Evolutionary conservation across 2,329 filamentous ascomycete genomes (phyloP), one percentile per base, ranked within the genome.

Genomic region (Volutella citrinella): DNA sequence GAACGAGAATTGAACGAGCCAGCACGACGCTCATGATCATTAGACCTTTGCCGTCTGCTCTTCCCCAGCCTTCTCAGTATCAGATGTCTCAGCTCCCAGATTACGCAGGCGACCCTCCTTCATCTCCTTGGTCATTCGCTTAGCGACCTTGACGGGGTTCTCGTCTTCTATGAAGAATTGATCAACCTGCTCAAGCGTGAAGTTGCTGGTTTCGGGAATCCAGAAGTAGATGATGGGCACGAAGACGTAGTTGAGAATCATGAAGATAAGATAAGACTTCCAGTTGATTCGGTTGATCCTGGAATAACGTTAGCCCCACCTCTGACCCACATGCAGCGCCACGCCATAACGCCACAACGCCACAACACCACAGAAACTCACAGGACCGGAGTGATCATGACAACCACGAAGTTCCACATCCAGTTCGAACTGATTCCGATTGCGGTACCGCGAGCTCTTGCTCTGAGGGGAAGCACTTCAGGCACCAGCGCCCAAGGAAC

Each of bases 231-330:
- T 50, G 6, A 65, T 44, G 0, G 64, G 64, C 4, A 68, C 49
- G 30, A 67, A 68, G 5, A 49, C 45, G 22, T 70, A 61, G 43
- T 74, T 73, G 10, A 68, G 57, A 22, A 52, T 58, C 58, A 69
- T 70, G 54, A 74, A 76, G 43, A 74, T 72, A 5, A 75, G 55
- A 42, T 75, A 76, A 0, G 65, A 66, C 45, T 69, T 67, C 69
- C 69, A 76, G 14, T 59, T 46, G 2, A 76, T 52, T 10, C 59
- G 63, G 31, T 61, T 60, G 35, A 76, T 64, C 1, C n/a, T n/a
- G n/a, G n/a, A n/a, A n/a, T n/a, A n/a, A n/a, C n/a, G n/a, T n/a
- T n/a, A n/a, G n/a, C n/a, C n/a, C n/a, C n/a, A n/a, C n/a, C n/a
- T n/a, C n/a, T n/a, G n/a, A n/a, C n/a, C n/a, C n/a, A n/a, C n/a